Base-by-base conservation (phyloP, 2,329 filamentous ascomycete genomes). In the Nectriaceae sp. region DNA sequence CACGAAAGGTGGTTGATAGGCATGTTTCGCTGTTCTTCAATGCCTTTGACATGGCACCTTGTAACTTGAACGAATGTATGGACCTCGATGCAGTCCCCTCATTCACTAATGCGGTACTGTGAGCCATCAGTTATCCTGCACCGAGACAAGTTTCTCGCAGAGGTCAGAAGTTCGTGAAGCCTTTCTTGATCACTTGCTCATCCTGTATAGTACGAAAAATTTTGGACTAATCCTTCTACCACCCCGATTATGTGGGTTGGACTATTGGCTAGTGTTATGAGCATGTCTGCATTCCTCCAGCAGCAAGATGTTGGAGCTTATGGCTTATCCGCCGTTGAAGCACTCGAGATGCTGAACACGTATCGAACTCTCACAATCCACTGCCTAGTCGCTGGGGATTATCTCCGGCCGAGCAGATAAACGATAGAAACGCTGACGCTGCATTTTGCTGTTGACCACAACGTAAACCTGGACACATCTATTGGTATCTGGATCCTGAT, bases 1-100 rank as follows among this genome's bases (percentile, higher is more conserved):
- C 49, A 22, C 51, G 46, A 3, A 57, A 40, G 21, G 41, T 55
- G 11, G 54, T 57, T 29, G 55, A 57, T 21, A 57, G 54, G 45
- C 44, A 53, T 3, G 35, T 57, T 19, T 57, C 52, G 4, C 46
- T 53, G 2, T 57, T 57, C 20, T 57, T 57, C n/a, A 57, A 57
- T 20, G 39, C 37, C 3, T 57, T 57, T 8, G 52, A 57, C 26
- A 47, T 53, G 19, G 47, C 47, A 8, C 44, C 50, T 10, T 18
- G 50, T 53, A 29, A 20, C 31, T 39, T 15, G 8, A 8, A 2
- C 16, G 26, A 31, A 31, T 31, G 26, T 31, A 8, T n/a, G n/a
- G 15, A 8, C 8, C 26, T 31, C 26, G 15, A 31, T 15, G 15
- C 15, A 8, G 3, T 8, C 10, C 24, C 11, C 8, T 8, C 21